These are phyloP conservation scores for Tolypocladium cylindrosporum DNA, from an alignment of 2,329 filamentous ascomycete species.

Conservation along the genomic window DNA sequence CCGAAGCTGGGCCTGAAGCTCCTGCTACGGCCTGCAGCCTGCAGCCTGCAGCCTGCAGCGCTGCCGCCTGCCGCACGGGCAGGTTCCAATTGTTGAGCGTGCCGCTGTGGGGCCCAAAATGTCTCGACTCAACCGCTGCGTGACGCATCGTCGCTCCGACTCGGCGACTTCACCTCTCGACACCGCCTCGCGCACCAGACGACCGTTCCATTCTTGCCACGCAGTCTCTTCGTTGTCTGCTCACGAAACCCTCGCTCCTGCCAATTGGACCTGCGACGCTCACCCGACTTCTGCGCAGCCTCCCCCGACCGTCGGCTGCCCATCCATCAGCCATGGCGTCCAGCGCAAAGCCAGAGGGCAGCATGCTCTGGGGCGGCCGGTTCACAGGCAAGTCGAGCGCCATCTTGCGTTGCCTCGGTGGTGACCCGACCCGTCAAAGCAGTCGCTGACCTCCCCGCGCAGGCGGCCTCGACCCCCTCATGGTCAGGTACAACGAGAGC, in stretches of 20 bases:
- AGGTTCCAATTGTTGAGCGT: not conserved
- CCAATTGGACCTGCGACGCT: not conserved
- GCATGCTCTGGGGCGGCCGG: conserved; percentile 35
- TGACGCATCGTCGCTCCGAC: not conserved
- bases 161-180: not conserved
- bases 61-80: not conserved
- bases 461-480: conserved; percentile 77
- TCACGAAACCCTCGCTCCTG: not conserved
- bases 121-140: not conserved
- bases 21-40: not conserved
- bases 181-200: not conserved
- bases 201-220: not conserved
- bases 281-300: not conserved
- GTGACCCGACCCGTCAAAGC: not conserved
- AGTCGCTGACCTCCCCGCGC: conserved; percentile 10
- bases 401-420: not conserved
- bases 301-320: not conserved
- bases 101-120: not conserved
- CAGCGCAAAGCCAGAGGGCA: conserved; percentile 16
- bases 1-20: not conserved
- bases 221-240: not conserved
- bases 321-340: conserved; percentile 14
- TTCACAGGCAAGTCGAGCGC: conserved; percentile 33
- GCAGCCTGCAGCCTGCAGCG: too few relatives aligned
- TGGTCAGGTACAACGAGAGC: conserved; percentile 76